Evolutionary conservation across 2,329 filamentous ascomycete species (phyloP), one percentile per base, ranked within the genome.

Genomic region (Fusarium sp.): DNA sequence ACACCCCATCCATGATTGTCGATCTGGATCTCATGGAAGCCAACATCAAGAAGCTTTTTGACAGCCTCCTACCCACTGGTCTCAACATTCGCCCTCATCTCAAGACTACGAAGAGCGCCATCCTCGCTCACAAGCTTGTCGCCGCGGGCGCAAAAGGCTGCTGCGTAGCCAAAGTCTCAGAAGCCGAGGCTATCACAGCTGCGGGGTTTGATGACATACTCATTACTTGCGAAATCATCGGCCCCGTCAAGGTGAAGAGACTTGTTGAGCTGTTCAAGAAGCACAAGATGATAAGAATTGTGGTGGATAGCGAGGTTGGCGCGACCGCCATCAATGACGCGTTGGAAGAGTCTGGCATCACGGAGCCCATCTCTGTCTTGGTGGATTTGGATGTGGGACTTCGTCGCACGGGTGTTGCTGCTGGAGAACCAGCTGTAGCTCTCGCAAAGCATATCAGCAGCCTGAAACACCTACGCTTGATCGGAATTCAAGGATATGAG

Each of bases 1-100:
- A 89, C 75, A 89, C 88, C 0, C 88, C 88, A 1, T 88, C 87
- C 62, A 89, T 89, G 87, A 84, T 89, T 52, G 87, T 88, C 54
- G 85, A 89, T 61, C 83, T 89, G 11, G 83, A 86, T 66, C 78
- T 87, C 5, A 87, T 88, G 85, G 86, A 89, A 67, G 72, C 80
- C 72, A 89, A 89, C 77, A 86, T 89, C 71, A 70, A 80, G 13
- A 87, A 85, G 37, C 82, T 89, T 13, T 84, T 88, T 78, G 75
- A 77, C 14, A 81, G 79, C 9, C 84, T 89, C 0, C 80, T 87
- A 0, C 86, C 87, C 8, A 86, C 85, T 0, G 85, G 85, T 0
- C 74, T 85, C 25, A 78, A 80, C 1, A 64, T 76, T 8, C 50
- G 74, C 2, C 72, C 74, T 2, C 74, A 76, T 18, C 57, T 76